Percentiles rank a stretch among this genome's conserved stretches.
Evolutionary conservation across 345 rosid species (phyloP).

Genomic region (Salix arbutifolia): DNA sequence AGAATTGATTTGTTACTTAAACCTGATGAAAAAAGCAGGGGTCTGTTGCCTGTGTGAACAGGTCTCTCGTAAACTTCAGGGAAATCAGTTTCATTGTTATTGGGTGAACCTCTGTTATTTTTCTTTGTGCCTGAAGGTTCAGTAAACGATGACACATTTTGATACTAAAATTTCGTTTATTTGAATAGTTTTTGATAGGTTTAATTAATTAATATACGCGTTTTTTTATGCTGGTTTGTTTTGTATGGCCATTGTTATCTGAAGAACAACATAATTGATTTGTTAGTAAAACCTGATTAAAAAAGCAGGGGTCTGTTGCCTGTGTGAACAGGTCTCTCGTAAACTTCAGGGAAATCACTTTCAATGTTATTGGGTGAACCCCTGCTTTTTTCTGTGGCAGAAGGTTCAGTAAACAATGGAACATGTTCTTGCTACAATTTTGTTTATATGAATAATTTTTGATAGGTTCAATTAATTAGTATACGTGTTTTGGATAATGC

Average conservation of each 20-base stretch:
- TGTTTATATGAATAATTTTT: neutral
- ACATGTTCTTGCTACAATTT: constrained; percentile 13
- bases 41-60: constrained; percentile 38
- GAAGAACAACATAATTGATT: neutral
- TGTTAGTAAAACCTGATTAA: constrained; percentile 39
- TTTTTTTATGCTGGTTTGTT: neutral
- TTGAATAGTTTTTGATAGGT: neutral
- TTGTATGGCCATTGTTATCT: too few species aligned
- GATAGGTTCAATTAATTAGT: neutral
- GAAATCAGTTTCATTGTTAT: constrained; percentile 46
- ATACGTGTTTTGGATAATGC: neutral
- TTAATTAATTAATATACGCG: neutral
- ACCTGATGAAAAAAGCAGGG: constrained; percentile 66
- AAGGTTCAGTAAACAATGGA: constrained; percentile 60
- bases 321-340: constrained; percentile 44
- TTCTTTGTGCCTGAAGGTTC: constrained; percentile 43
- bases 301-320: constrained; percentile 57
- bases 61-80: constrained; percentile 57
- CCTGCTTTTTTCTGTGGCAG: constrained; percentile 38
- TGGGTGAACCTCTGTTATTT: constrained; percentile 62
- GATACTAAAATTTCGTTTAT: neutral
- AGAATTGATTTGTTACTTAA: neutral
- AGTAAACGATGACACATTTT: constrained; percentile 53
- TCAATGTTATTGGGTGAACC: constrained; percentile 67
- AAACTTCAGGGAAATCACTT: constrained; percentile 47